Percentiles rank a stretch among this genome's conserved stretches.
Evolutionary conservation across 2,329 filamentous ascomycete species (phyloP).

Genomic region (Tolypocladium guangdongense): DNA sequence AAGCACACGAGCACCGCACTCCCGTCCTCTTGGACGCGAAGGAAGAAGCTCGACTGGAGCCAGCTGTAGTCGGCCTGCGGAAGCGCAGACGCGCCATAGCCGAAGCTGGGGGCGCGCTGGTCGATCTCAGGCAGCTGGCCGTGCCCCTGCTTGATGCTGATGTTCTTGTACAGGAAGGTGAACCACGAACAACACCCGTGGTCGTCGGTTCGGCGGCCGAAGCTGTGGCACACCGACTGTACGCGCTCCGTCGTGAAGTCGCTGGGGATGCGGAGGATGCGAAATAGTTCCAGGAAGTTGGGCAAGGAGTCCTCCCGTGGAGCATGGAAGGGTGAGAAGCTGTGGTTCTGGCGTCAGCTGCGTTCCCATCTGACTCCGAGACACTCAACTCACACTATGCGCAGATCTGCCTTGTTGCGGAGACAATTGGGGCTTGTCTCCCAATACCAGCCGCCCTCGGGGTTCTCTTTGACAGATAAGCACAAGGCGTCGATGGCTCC

Average conservation of each 20-base stretch:
- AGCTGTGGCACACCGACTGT: constrained; percentile 21
- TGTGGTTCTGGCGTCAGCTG: constrained; percentile 3
- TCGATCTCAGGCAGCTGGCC: constrained; percentile 12
- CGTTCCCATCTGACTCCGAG: neutral
- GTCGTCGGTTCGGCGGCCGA: constrained; percentile 14
- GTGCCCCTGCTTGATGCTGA: constrained; percentile 10
- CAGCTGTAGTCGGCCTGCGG: constrained; percentile 18
- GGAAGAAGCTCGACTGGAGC: constrained; percentile 16
- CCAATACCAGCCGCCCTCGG: constrained; percentile 13
- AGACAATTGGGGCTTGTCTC: constrained; percentile 11
- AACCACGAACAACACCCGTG: constrained; percentile 21
- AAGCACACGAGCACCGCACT: constrained; percentile 14
- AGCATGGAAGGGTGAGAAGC: constrained; percentile 18
- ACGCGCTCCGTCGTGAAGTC: constrained; percentile 20
- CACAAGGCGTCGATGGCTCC: neutral
- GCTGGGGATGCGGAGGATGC: constrained; percentile 16
- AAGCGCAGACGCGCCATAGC: constrained; percentile 6
- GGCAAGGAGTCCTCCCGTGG: constrained; percentile 12
- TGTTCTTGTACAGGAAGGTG: constrained; percentile 23
- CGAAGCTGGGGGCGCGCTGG: constrained; percentile 8
- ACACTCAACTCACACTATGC: constrained; percentile 15
- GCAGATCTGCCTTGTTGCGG: constrained; percentile 12
- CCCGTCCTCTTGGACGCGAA: constrained; percentile 9
- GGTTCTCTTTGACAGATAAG: constrained; percentile 2
- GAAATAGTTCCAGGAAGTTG: constrained; percentile 16